phyloP scores from a whole-genome alignment of 73 alveolate species.

The Tetrahymena thermophila region DNA sequence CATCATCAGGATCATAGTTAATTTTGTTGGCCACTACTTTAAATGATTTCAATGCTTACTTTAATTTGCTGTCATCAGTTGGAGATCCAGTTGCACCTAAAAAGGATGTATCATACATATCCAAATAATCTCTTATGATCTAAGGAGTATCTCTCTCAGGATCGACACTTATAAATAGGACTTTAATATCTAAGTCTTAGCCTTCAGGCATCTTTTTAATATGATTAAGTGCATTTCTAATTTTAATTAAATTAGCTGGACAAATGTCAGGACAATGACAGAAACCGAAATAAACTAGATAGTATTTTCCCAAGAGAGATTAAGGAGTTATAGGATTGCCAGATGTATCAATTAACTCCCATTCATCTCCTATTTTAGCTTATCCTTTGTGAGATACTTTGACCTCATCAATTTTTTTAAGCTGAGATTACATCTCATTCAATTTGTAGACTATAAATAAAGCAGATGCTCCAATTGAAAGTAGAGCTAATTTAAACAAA shows the following conservation, averaged over 20 bases:
- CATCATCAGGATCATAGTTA: conserved; percentile 60
- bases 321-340: conserved; percentile 73
- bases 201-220: conserved; percentile 35
- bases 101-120: conserved; percentile 55
- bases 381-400: conserved; percentile 26
- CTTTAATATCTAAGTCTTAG: conserved; percentile 53
- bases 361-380: conserved; percentile 79
- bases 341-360: conserved; percentile 57
- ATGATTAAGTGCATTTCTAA: conserved; percentile 45
- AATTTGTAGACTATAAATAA: neutral
- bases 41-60: conserved; percentile 63
- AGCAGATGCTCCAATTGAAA: neutral
- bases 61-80: conserved; percentile 58
- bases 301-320: conserved; percentile 60
- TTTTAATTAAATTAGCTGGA: conserved; percentile 68
- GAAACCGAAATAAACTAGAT: conserved; percentile 76
- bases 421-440: neutral
- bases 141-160: conserved; percentile 73
- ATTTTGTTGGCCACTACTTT: conserved; percentile 67
- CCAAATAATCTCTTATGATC: conserved; percentile 50
- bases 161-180: conserved; percentile 65
- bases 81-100: conserved; percentile 64
- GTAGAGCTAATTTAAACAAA: neutral
- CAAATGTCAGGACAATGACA: conserved; percentile 87
- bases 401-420: neutral